These are phyloP conservation scores for Macrotyloma uniflorum DNA, from an alignment of 306 rosid species.

Conservation along the genomic window DNA sequence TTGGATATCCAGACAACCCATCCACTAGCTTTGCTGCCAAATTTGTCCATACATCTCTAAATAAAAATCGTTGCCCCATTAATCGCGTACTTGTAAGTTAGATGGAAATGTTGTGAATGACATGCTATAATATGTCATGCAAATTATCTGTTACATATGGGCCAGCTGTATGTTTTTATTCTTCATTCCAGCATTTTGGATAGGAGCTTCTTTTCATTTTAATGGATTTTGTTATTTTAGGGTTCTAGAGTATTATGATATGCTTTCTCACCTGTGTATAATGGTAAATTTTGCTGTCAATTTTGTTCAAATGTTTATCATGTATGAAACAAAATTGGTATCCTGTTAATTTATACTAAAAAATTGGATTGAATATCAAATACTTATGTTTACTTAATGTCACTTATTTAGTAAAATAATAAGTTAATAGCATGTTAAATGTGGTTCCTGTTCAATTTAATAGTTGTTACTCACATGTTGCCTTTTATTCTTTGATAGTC, in stretches of 20 bases:
- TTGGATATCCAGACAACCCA: conserved; percentile 92
- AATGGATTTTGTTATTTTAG: conserved; percentile 16
- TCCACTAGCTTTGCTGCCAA: conserved; percentile 93
- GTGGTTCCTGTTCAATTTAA: neutral
- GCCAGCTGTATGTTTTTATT: conserved; percentile 12
- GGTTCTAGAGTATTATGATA: conserved; percentile 17
- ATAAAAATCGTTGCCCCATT: conserved; percentile 92
- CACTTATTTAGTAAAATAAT: conserved; percentile 20
- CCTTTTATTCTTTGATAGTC: neutral
- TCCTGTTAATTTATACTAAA: neutral
- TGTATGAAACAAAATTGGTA: neutral
- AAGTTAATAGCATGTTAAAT: conserved; percentile 10
- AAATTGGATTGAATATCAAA: neutral
- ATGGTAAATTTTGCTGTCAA: conserved; percentile 3
- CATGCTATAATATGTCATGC: conserved; percentile 19
- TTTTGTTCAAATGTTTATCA: neutral
- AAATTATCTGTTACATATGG: conserved; percentile 19
- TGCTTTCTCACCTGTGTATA: conserved; percentile 4
- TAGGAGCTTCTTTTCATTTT: neutral
- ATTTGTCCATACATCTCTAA: conserved; percentile 94
- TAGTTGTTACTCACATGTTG: neutral
- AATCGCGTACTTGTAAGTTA: conserved; percentile 90
- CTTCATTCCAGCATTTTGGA: conserved; percentile 24
- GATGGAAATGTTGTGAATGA: conserved; percentile 19
- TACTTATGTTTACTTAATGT: neutral